These are phyloP conservation scores for Fusarium acutatum DNA, from an alignment of 2,329 filamentous ascomycete genomes.

Conservation along the genomic window DNA sequence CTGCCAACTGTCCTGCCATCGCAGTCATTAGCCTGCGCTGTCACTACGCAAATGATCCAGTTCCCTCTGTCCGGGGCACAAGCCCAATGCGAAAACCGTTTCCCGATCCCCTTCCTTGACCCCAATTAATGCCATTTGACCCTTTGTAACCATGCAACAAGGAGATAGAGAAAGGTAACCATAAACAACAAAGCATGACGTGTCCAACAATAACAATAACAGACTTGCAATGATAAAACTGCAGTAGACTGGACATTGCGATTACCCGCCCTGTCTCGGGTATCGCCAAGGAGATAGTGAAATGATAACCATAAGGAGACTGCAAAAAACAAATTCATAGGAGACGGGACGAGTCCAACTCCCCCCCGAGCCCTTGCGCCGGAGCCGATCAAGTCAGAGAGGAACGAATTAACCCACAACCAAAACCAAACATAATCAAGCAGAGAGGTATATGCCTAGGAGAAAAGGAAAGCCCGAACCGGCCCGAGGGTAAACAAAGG, in stretches of 20 bases:
- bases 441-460: slow-evolving; percentile 46
- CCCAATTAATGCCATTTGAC: slow-evolving; percentile 41
- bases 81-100: slow-evolving; percentile 42
- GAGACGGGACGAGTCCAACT: slow-evolving; percentile 40
- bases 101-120: slow-evolving; percentile 41
- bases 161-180: slow-evolving; percentile 18
- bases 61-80: slow-evolving; percentile 40
- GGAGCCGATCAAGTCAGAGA: slow-evolving; percentile 38
- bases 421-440: slow-evolving; percentile 44
- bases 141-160: slow-evolving; percentile 38
- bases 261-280: slow-evolving; percentile 50
- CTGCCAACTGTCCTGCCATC: slow-evolving; percentile 57
- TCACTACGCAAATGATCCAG: slow-evolving; percentile 44
- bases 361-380: slow-evolving; percentile 42
- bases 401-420: slow-evolving; percentile 27
- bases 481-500: slow-evolving; percentile 46
- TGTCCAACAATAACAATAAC: slow-evolving; percentile 24
- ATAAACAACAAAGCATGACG: slow-evolving; percentile 12
- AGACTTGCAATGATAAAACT: slow-evolving; percentile 27
- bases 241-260: slow-evolving; percentile 36
- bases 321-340: slow-evolving; percentile 31
- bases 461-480: slow-evolving; percentile 39
- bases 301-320: slow-evolving; percentile 40
- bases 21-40: slow-evolving; percentile 57
- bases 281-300: slow-evolving; percentile 45